Conservation (phyloP, 2,329 filamentous ascomycete species). For the Sporothrix brasiliensis region DNA sequence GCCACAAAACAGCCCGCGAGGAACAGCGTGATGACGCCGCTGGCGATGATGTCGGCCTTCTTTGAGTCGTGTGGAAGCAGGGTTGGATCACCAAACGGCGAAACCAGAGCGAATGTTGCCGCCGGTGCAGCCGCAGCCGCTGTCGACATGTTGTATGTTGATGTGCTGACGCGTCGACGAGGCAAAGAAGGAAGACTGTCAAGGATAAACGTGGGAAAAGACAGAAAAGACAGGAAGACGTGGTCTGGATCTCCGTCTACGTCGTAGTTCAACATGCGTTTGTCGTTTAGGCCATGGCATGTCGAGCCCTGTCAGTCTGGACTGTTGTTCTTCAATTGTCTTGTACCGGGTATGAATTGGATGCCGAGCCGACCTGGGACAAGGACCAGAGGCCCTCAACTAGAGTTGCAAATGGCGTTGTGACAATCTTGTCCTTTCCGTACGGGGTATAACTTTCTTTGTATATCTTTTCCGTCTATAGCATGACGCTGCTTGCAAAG, state of each 20-base stretch:
- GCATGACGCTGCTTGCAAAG: background rate
- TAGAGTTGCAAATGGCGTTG: background rate
- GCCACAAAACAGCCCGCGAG: conserved; percentile 43
- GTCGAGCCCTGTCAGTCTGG: background rate
- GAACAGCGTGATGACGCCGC: conserved; percentile 39
- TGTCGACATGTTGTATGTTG: background rate
- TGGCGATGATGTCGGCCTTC: conserved; percentile 39
- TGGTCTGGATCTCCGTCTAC: background rate
- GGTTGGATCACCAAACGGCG: conserved; percentile 1
- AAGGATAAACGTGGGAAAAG: too few species aligned
- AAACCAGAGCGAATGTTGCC: background rate
- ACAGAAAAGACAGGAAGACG: background rate
- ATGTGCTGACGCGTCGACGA: background rate
- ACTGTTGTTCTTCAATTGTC: background rate
- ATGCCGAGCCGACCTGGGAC: background rate
- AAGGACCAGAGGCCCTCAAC: background rate
- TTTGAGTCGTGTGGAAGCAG: conserved; percentile 32
- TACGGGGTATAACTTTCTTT: too few species aligned
- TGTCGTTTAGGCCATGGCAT: background rate
- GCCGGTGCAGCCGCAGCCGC: background rate
- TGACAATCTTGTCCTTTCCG: too few species aligned
- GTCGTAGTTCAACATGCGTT: background rate
- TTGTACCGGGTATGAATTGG: background rate
- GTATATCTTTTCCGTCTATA: background rate
- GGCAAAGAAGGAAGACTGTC: background rate